Conservation (phyloP, 2,329 filamentous ascomycete genomes). For the Xylariaceae sp. region DNA sequence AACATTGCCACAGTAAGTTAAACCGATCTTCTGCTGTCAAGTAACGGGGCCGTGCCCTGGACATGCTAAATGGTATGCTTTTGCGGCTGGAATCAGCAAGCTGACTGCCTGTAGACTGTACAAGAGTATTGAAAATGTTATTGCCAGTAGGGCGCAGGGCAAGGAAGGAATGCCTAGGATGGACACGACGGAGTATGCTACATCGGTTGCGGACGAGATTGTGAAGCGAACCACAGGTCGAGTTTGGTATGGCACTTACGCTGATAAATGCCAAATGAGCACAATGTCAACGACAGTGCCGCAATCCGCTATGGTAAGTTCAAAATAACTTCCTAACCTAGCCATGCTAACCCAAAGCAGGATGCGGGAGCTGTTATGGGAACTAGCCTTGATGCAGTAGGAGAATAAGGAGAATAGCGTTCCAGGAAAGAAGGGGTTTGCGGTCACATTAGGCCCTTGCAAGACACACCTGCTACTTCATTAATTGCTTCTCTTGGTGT, state of each 20-base stretch:
- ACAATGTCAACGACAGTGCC: constrained; percentile 32
- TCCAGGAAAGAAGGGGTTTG: too few relatives aligned
- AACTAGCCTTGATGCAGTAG: constrained; percentile 32
- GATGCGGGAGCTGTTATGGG: constrained; percentile 33
- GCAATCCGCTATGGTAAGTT: constrained; percentile 31
- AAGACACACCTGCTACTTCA: too few relatives aligned
- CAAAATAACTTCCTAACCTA: neutral
- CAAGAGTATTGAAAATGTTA: constrained; percentile 31
- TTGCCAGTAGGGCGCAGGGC: constrained; percentile 35
- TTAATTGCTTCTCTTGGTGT: too few relatives aligned
- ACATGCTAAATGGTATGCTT: neutral
- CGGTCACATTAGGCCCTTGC: too few relatives aligned
- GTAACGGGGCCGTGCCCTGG: neutral
- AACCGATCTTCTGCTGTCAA: neutral
- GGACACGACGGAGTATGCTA: constrained; percentile 35
- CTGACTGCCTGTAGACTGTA: constrained; percentile 23
- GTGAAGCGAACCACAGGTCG: constrained; percentile 27
- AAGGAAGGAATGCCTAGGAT: constrained; percentile 31
- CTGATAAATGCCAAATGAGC: constrained; percentile 30
- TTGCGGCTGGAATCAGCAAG: too few relatives aligned
- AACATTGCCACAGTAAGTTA: constrained; percentile 10
- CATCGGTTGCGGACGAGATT: constrained; percentile 32
- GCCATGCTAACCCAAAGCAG: constrained; percentile 26
- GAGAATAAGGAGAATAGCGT: too few relatives aligned
- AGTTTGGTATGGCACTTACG: constrained; percentile 35